phyloP scores from a whole-genome alignment of 805 yeast genomes.

The Ogataea methylovora region DNA sequence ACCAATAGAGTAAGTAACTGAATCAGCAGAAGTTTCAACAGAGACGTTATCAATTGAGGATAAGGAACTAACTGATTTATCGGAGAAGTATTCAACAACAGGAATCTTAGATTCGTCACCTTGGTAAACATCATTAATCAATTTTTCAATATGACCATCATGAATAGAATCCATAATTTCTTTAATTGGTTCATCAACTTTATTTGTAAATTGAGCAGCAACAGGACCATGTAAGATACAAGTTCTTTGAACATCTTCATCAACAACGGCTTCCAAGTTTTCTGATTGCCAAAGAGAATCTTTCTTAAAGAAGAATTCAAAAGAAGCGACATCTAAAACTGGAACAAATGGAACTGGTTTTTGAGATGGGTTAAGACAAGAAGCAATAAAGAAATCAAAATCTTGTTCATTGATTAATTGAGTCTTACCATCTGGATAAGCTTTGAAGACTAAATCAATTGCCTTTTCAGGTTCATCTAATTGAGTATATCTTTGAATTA shows the following conservation, averaged over 20 bases:
- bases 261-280: conserved; percentile 92
- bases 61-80: conserved; percentile 33
- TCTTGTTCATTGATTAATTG: conserved; percentile 95
- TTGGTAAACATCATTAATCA: conserved; percentile 61
- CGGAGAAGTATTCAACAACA: conserved; percentile 83
- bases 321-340: conserved; percentile 84
- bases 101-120: conserved; percentile 74
- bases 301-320: conserved; percentile 95
- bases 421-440: conserved; percentile 65
- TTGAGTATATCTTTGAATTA: conserved; percentile 66
- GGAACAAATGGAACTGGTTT: conserved; percentile 99
- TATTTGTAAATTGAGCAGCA: conserved; percentile 85
- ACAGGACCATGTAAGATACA: conserved; percentile 99
- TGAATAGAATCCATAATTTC: conserved; percentile 84
- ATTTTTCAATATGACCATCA: conserved; percentile 74
- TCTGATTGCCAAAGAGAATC: conserved; percentile 99
- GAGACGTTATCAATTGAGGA: conserved; percentile 29
- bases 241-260: conserved; percentile 95
- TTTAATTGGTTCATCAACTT: conserved; percentile 88
- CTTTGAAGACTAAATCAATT: conserved; percentile 50
- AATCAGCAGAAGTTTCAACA: conserved; percentile 21
- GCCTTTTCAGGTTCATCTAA: conserved; percentile 61
- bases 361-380: conserved; percentile 77
- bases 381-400: conserved; percentile 81
- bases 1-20: conserved; percentile 32